phyloP scores from a whole-genome alignment of 768 basidiomycete species.

The Collybiopsis confluens region DNA sequence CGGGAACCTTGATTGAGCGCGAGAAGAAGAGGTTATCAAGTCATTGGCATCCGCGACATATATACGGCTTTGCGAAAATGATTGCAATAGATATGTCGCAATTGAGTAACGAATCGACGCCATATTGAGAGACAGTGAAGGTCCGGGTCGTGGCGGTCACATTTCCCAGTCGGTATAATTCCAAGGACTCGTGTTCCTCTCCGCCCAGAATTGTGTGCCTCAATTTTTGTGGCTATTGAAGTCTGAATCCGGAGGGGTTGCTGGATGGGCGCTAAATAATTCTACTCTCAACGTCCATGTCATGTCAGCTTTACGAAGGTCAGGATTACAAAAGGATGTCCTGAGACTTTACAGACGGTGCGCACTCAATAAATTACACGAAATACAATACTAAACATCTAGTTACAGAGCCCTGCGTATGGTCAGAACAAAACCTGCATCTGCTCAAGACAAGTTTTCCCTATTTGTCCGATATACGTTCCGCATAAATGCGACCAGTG shows the following conservation, averaged over 20 bases:
- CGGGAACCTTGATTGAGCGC: neutral
- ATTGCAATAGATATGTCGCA: neutral
- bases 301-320: conserved; percentile 19
- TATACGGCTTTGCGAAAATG: no score
- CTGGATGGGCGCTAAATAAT: neutral
- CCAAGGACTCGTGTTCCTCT: no score
- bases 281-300: conserved; percentile 3
- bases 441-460: conserved; percentile 58
- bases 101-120: neutral
- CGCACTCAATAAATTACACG: conserved; percentile 21
- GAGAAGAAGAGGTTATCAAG: no score
- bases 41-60: no score
- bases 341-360: conserved; percentile 54
- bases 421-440: conserved; percentile 60
- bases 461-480: conserved; percentile 70
- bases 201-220: no score
- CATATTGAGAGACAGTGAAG: no score
- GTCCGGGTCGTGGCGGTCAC: no score
- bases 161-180: no score
- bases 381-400: conserved; percentile 30
- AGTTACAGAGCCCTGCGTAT: conserved; percentile 66
- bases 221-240: no score
- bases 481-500: conserved; percentile 52
- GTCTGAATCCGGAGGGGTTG: no score
- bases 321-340: conserved; percentile 52